Evolutionary conservation across 257 asterid species (phyloP).

Genomic region (Solanum pennellii): DNA sequence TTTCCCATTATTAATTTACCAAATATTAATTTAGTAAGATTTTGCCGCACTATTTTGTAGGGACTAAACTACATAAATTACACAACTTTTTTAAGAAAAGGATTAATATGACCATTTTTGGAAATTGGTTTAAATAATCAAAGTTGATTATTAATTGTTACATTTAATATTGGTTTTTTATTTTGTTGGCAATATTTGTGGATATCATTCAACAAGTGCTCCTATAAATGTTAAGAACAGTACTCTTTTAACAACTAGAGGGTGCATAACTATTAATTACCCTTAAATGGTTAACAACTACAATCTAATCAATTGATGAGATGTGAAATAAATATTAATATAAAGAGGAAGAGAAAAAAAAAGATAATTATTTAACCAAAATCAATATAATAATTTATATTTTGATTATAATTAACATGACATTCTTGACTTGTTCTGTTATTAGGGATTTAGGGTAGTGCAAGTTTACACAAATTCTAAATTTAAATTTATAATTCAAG

Average conservation of each 20-base stretch:
- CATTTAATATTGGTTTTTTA: not conserved
- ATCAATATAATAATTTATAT: not conserved
- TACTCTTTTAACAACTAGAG: not conserved
- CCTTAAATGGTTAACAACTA: not conserved
- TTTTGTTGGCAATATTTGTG: not conserved
- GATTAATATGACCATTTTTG: not conserved
- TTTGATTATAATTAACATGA: not conserved
- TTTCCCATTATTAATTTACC: too few relatives aligned
- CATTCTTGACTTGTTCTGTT: not conserved
- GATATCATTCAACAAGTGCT: not conserved
- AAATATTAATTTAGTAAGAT: too few relatives aligned
- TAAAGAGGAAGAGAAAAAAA: not conserved
- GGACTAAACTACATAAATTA: not conserved
- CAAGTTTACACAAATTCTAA: too few relatives aligned
- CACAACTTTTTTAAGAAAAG: not conserved
- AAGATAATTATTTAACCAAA: not conserved
- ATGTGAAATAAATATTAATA: not conserved
- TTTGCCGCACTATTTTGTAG: not conserved
- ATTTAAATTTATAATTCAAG: not conserved
- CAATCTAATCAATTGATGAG: not conserved
- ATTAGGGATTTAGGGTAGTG: not conserved
- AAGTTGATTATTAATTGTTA: not conserved
- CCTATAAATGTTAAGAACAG: not conserved
- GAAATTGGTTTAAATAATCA: not conserved
- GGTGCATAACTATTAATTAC: not conserved